A percentile compares a stretch with the other conserved stretches of the same genome.
Evolutionary conservation across 805 yeast genomes (phyloP).

Genomic region (Yueomyces sinensis): DNA sequence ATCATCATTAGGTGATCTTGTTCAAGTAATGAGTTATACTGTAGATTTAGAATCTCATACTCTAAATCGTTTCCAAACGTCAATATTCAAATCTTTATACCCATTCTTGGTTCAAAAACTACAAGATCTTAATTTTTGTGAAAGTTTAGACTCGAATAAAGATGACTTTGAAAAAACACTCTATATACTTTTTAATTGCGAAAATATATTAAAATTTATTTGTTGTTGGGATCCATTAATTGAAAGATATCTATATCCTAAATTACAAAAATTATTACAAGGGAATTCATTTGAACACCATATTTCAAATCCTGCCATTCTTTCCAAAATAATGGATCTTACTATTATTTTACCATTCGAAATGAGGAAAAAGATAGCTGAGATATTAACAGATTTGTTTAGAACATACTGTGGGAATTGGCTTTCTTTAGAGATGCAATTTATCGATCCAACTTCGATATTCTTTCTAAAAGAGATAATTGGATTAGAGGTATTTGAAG

Average conservation of each 20-base stretch:
- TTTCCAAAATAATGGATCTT: too few species aligned
- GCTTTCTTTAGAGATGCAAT: not conserved
- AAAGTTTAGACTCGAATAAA: not conserved
- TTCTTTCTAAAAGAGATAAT: not conserved
- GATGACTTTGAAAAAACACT: too few species aligned
- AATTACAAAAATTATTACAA: constrained; percentile 11
- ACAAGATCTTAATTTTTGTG: constrained; percentile 5
- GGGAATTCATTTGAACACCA: not conserved
- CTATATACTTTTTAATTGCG: constrained; percentile 1
- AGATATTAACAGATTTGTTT: not conserved
- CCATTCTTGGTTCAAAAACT: constrained; percentile 2
- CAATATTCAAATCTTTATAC: constrained; percentile 6
- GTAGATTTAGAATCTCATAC: not conserved
- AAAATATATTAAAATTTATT: constrained; percentile 10
- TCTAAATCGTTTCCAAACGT: constrained; percentile 14
- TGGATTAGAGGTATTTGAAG: not conserved
- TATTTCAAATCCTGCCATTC: not conserved
- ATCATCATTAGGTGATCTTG: not conserved
- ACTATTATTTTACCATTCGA: not conserved
- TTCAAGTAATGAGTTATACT: not conserved
- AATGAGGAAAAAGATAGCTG: not conserved
- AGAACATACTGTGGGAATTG: not conserved
- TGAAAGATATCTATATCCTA: constrained; percentile 25
- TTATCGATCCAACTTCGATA: not conserved
- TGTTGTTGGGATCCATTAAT: constrained; percentile 16